Conservation (phyloP, 805 yeast species). For the Yarrowia osloensis region DNA sequence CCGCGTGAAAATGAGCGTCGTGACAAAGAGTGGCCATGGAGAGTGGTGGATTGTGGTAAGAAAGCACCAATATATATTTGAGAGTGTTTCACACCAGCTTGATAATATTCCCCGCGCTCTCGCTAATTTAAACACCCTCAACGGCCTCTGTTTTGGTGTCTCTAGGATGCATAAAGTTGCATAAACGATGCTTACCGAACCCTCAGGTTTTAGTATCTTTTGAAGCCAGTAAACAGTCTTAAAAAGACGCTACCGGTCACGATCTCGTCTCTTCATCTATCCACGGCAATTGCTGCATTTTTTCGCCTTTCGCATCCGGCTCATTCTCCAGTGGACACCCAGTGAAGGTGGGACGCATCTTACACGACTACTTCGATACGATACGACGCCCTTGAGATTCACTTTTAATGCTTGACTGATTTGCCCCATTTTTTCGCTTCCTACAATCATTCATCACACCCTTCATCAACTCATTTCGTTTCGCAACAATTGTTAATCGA, state of each 20-base stretch:
- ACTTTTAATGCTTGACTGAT: not conserved
- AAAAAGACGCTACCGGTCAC: not conserved
- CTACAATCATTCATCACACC: not conserved
- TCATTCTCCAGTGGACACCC: not conserved
- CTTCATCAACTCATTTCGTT: not conserved
- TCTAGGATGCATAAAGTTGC: constrained; percentile 4
- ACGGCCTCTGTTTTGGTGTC: not conserved
- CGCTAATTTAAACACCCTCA: not conserved
- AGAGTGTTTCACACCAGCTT: not conserved
- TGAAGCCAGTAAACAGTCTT: not conserved
- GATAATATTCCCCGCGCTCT: not conserved
- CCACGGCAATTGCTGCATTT: not conserved
- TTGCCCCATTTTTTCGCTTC: not conserved
- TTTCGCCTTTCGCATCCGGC: not conserved
- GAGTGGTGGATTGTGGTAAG: not conserved
- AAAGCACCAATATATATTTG: not conserved
- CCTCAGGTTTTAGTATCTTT: not conserved
- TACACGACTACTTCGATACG: not conserved
- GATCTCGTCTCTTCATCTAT: not conserved
- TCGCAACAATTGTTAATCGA: not conserved
- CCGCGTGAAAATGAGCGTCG: not conserved
- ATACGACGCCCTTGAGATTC: not conserved
- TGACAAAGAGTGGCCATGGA: no score
- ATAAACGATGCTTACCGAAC: not conserved
- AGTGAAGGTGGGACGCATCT: not conserved